These are phyloP conservation scores for Paecilomyces sp. DNA, from an alignment of 2,329 filamentous ascomycete species.

Conservation along the genomic window DNA sequence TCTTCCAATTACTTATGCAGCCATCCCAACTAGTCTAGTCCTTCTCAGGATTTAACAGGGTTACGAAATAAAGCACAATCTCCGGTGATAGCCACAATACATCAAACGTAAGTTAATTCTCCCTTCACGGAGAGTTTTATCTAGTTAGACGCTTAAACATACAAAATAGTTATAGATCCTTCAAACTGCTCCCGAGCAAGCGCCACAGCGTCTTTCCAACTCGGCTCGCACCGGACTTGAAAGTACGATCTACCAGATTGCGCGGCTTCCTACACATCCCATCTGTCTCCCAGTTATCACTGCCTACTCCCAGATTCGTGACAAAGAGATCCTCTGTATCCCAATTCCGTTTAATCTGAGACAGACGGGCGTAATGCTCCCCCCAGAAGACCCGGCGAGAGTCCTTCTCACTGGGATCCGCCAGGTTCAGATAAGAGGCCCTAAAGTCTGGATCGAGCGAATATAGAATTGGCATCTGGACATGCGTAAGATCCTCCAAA, in stretches of 20 bases:
- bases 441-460: constrained; percentile 1
- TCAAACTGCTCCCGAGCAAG: not conserved
- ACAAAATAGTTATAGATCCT: too few species aligned
- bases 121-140: too few species aligned
- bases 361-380: constrained; percentile 3
- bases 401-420: constrained; percentile 6
- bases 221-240: too few species aligned
- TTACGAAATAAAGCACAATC: too few species aligned
- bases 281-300: constrained; percentile 4
- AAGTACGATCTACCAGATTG: not conserved
- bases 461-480: constrained; percentile 6
- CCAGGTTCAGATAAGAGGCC: constrained; percentile 7
- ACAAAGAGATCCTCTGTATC: constrained; percentile 3
- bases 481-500: not conserved
- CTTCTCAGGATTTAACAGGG: too few species aligned
- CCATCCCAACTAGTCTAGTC: too few species aligned
- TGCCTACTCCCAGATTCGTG: constrained; percentile 4
- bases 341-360: constrained; percentile 5
- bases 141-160: too few species aligned
- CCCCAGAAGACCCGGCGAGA: constrained; percentile 8
- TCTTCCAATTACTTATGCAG: too few species aligned
- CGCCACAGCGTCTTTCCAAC: too few species aligned
- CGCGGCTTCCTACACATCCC: constrained; percentile 2
- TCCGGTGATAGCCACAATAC: too few species aligned
- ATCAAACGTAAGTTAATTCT: too few species aligned